Conservation (phyloP, 345 rosid genomes). For the Camelina neglecta region DNA sequence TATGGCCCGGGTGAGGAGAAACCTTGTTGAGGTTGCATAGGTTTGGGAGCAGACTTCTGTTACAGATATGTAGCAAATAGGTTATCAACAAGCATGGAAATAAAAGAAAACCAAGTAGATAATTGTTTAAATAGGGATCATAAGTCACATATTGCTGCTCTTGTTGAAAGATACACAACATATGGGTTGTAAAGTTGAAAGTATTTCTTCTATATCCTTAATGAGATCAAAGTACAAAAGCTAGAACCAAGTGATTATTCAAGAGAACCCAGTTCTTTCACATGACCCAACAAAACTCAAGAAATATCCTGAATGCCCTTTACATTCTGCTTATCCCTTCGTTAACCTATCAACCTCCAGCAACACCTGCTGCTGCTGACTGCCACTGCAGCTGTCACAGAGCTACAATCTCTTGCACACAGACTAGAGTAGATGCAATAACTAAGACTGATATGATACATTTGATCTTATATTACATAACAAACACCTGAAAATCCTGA, state of each 20-base stretch:
- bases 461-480: not conserved
- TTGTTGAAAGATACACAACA: not conserved
- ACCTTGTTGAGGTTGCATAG: constrained; percentile 64
- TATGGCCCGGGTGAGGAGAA: constrained; percentile 80
- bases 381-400: too few relatives aligned
- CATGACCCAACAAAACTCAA: too few relatives aligned
- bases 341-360: too few relatives aligned
- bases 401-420: too few relatives aligned
- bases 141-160: not conserved
- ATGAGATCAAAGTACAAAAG: not conserved
- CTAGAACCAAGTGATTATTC: not conserved
- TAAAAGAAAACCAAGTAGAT: constrained; percentile 1
- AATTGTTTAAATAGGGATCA: not conserved
- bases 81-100: constrained; percentile 5
- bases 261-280: too few relatives aligned
- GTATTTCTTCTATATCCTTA: not conserved
- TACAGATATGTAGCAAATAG: constrained; percentile 30
- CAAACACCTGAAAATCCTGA: not conserved
- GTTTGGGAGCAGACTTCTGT: constrained; percentile 88
- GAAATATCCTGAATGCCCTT: too few relatives aligned
- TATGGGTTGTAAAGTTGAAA: not conserved
- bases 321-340: too few relatives aligned
- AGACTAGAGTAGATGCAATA: too few relatives aligned
- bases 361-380: too few relatives aligned
- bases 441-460: not conserved